Evolutionary conservation across 306 rosid species (phyloP), one percentile per base, ranked within the genome.

Genomic region (Vicia faba): DNA sequence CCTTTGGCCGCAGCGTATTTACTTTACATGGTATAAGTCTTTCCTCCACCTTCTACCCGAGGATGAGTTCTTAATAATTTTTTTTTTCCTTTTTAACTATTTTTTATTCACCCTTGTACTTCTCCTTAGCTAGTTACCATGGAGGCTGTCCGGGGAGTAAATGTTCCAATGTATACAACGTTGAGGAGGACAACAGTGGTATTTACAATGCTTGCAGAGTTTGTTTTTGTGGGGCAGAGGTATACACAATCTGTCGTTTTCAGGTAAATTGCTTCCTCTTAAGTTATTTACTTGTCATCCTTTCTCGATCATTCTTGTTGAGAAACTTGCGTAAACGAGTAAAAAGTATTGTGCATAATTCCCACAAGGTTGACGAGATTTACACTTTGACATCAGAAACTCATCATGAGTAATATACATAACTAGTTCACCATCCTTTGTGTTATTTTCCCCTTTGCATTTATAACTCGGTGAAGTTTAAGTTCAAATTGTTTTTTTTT

Each of bases 151-250:
- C 96, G 96, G 39, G 96, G 98, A 73, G 96, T 92, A 71, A 92
- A 92, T 84, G 98, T 92, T 78, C 98, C 98, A 29, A 92, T 92
- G 98, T 92, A 92, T 81, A 92, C 98, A 43, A 87, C 96, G 64
- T 88, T 92, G 61, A 85, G 96, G 87, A 84, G 96, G 68, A 92
- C 98, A 10, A 92, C 98, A 5, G 96, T 92, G 61, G 96, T 89
- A 28, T 92, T 92, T 74, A 89, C 96, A 4, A 92, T 92, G 98
- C 79, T 80, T 35, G 75, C 84, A 74, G 98, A 92, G 77, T 84
- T 80, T 80, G n/a, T 84, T 71, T 79, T 89, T 71, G 88, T 88
- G 18, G 84, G 90, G 68, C 96, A 89, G 82, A 86, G 87, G 77
- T 92, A 87, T 76, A 66, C 98, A 71, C 68, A 68, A 72, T 81